Conservation (phyloP, 108 stramenopile genomes). For the Cyclotella baltica region DNA sequence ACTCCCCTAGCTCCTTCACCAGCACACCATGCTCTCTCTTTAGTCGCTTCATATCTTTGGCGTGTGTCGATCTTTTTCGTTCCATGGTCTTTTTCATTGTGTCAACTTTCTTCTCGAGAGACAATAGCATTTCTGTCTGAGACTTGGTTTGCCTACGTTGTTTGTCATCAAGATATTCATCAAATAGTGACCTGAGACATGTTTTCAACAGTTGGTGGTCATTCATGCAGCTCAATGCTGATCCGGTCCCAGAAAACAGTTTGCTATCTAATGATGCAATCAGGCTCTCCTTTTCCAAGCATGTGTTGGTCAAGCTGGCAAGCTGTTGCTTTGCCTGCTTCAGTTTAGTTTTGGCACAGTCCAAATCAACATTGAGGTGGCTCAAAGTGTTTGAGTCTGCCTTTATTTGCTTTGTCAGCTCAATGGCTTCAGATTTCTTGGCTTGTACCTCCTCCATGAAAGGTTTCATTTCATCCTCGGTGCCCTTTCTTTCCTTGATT, state of each 20-base stretch:
- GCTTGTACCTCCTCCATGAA: background rate
- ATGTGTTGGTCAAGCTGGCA: background rate
- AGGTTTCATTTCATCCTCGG: background rate
- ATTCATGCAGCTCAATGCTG: constrained; percentile 1
- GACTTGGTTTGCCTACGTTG: background rate
- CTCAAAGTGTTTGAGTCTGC: background rate
- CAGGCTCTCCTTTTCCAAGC: background rate
- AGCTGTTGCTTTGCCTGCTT: background rate
- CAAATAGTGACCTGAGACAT: background rate
- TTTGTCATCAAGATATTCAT: background rate
- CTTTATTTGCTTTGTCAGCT: background rate
- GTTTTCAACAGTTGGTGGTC: background rate
- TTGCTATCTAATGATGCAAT: background rate
- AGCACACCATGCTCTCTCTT: no score
- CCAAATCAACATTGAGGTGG: background rate
- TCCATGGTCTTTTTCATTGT: no score
- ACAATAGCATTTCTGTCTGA: background rate
- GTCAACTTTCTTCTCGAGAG: background rate
- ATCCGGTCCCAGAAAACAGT: background rate
- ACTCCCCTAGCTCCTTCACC: no score
- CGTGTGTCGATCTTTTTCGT: no score
- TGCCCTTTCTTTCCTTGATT: background rate
- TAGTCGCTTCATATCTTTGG: no score
- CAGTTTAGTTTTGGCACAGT: background rate
- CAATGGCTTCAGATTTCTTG: background rate